Evolutionary conservation across 108 stramenopile genomes (phyloP), one percentile per base, ranked within the genome.

Genomic region (Epipyxis sp.): DNA sequence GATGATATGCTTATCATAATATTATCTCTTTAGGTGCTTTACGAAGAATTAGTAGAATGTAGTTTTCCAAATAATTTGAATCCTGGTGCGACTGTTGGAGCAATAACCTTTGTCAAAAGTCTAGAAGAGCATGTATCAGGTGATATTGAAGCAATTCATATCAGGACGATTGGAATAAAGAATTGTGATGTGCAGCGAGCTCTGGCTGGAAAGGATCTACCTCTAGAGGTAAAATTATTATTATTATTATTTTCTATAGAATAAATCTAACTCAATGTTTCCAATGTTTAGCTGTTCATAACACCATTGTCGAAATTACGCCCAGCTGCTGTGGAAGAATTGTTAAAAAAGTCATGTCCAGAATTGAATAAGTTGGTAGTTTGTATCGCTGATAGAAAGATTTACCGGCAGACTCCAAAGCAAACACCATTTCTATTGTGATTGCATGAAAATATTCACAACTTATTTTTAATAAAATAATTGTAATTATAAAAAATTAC

Each of bases 121-220:
- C 88, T 90, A 0, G 83, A 89, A 44, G 89, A 89, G 6, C 88
- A 89, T 77, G 71, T 88, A 16, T 82, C 80, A 25, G 90, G 90
- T 1, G 89, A 90, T 78, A 79, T 92, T 58, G 88, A 90, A 79
- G 61, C 81, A 40, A 67, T 92, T 25, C 81, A 83, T 1, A 89
- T 92, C 10, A 81, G 89, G 13, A 93, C 91, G n/a, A 88, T 93
- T 59, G 92, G 91, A 32, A 78, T 93, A 13, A 92, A 93, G 79
- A 90, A 90, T 59, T 76, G 89, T 42, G 86, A 89, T 65, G 86
- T 89, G 2, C 69, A 59, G 10, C 61, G 79, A 40, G 89, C 88
- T 46, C 82, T 91, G 29, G 83, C 78, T n/a, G 83, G 61, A 3
- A 71, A 82, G 20, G 76, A 82, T 39, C 81, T 93, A 41, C 92